A percentile compares a stretch with the other conserved stretches of the same genome.
Conservation (phyloP, 2,329 filamentous ascomycete genomes). For the Blastomyces gilchristii region DNA sequence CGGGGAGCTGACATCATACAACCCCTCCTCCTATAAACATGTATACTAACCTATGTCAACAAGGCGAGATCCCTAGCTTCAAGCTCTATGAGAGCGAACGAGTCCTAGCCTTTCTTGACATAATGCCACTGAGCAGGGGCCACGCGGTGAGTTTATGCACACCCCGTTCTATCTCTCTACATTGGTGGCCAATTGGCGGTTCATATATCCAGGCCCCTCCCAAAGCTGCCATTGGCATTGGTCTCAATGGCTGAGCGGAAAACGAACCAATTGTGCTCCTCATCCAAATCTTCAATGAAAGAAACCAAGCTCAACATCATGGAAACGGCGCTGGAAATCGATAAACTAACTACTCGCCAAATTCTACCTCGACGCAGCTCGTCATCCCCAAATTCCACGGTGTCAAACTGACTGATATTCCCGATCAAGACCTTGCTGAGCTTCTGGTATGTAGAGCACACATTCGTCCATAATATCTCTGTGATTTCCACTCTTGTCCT, state of each 20-base stretch:
- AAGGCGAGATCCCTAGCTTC: constrained; percentile 90
- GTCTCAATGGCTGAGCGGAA: background rate
- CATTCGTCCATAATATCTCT: background rate
- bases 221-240: background rate
- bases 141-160: constrained; percentile 60
- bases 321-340: background rate
- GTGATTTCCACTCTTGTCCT: background rate
- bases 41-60: constrained; percentile 7
- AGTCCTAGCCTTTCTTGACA: constrained; percentile 91
- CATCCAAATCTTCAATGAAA: background rate
- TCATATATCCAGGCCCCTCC: background rate
- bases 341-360: constrained; percentile 11
- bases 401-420: constrained; percentile 81
- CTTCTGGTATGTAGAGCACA: constrained; percentile 53
- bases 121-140: constrained; percentile 76
- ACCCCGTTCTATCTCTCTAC: background rate
- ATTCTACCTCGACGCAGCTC: constrained; percentile 48
- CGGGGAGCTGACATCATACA: constrained; percentile 12
- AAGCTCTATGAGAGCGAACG: constrained; percentile 95
- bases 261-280: background rate
- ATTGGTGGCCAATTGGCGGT: background rate
- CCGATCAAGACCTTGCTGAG: constrained; percentile 75
- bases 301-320: background rate
- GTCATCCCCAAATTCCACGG: constrained; percentile 95
- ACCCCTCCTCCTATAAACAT: background rate